phyloP scores from a whole-genome alignment of 805 yeast species.

The Lipomyces sp. region DNA sequence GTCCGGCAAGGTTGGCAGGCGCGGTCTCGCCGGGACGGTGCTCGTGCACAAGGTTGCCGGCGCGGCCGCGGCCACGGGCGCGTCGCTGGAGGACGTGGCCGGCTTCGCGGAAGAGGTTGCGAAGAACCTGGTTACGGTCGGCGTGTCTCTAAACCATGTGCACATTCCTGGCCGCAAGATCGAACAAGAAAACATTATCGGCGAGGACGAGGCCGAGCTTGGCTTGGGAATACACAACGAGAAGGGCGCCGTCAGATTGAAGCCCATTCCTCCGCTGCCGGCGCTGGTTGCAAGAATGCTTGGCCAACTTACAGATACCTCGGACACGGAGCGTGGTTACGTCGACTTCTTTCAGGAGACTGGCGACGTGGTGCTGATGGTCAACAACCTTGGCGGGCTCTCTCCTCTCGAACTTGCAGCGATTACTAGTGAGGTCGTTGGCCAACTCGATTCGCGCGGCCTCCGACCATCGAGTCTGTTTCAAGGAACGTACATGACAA shows the following conservation, averaged over 20 bases:
- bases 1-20: conserved; percentile 87
- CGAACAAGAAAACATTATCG: conserved; percentile 52
- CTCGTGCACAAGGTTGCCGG: conserved; percentile 84
- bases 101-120: conserved; percentile 59
- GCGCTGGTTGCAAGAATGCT: conserved; percentile 57
- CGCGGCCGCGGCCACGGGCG: conserved; percentile 53
- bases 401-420: conserved; percentile 75
- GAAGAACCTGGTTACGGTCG: conserved; percentile 73
- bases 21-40: conserved; percentile 91
- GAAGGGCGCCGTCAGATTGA: conserved; percentile 68
- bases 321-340: conserved; percentile 75
- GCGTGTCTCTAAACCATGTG: conserved; percentile 85
- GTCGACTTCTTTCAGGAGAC: conserved; percentile 59
- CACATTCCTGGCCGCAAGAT: conserved; percentile 73
- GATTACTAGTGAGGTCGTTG: conserved; percentile 52
- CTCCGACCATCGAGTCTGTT: conserved; percentile 66
- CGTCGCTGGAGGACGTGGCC: conserved; percentile 52
- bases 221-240: conserved; percentile 98
- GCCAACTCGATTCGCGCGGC: conserved; percentile 28
- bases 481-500: conserved; percentile 80
- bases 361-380: conserved; percentile 66
- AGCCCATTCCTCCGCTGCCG: conserved; percentile 69
- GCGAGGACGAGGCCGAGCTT: conserved; percentile 68
- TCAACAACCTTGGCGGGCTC: conserved; percentile 89
- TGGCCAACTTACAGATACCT: conserved; percentile 55